phyloP scores from a whole-genome alignment of 441 rosid species.

The Syzygium malaccense region DNA sequence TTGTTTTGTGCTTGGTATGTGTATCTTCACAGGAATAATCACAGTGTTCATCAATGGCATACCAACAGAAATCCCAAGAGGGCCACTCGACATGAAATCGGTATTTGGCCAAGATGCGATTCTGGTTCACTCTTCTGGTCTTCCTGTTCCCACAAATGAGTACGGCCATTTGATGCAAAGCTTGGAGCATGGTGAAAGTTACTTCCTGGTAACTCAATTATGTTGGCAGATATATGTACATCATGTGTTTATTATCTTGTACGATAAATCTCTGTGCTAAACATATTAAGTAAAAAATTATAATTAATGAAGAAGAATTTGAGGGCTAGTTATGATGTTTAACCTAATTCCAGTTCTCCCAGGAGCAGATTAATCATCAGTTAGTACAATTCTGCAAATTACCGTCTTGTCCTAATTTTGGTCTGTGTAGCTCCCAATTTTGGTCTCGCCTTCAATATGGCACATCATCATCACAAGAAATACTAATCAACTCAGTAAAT shows the following conservation, averaged over 20 bases:
- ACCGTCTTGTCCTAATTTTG: neutral
- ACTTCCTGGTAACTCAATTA: constrained; percentile 61
- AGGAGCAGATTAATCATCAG: neutral
- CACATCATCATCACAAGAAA: neutral
- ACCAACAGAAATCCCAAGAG: constrained; percentile 72
- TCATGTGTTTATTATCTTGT: neutral
- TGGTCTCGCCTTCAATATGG: neutral
- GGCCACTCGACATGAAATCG: constrained; percentile 66
- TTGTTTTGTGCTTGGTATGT: constrained; percentile 6
- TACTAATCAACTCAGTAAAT: neutral
- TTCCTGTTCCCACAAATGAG: constrained; percentile 65
- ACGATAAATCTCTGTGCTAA: neutral
- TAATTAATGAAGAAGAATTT: neutral
- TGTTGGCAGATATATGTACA: neutral
- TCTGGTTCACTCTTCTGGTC: constrained; percentile 75
- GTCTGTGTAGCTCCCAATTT: neutral
- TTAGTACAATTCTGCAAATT: neutral
- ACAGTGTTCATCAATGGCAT: constrained; percentile 86
- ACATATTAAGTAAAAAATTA: neutral
- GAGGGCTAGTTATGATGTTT: neutral
- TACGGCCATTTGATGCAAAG: constrained; percentile 66
- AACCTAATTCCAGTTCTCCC: neutral
- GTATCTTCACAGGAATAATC: constrained; percentile 36
- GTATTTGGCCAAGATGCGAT: constrained; percentile 66
- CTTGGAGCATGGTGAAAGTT: constrained; percentile 90